phyloP scores from a whole-genome alignment of 768 basidiomycete genomes.

The Cubamyces sp. region DNA sequence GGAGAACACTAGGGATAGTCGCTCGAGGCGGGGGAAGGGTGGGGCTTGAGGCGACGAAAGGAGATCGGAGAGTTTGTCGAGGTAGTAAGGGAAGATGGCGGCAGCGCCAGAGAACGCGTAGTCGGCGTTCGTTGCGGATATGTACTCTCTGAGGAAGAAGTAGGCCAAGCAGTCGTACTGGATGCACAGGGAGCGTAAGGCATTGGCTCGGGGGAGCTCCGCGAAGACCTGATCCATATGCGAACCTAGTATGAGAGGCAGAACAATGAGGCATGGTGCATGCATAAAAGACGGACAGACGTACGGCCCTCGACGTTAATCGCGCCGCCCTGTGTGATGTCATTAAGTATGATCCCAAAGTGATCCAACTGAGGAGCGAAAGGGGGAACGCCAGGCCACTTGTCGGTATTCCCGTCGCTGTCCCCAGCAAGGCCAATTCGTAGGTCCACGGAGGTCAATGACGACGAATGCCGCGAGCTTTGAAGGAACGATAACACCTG shows the following conservation, averaged over 20 bases:
- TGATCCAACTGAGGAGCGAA: background rate
- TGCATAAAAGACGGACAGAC: no score
- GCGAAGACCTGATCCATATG: background rate
- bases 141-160: background rate
- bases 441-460: background rate
- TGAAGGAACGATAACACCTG: no score
- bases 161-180: background rate
- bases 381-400: background rate
- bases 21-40: background rate
- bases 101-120: background rate
- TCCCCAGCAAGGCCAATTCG: no score
- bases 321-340: no score
- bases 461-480: background rate
- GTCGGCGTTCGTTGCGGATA: background rate
- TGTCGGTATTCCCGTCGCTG: no score
- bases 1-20: background rate
- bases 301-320: no score
- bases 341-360: background rate
- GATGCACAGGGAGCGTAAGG: background rate
- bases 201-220: background rate
- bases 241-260: no score
- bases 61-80: background rate
- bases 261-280: no score
- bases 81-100: background rate
- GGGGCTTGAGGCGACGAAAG: background rate